Evolutionary conservation across 345 rosid species (phyloP).

Genomic region (Pistacia integerrima): DNA sequence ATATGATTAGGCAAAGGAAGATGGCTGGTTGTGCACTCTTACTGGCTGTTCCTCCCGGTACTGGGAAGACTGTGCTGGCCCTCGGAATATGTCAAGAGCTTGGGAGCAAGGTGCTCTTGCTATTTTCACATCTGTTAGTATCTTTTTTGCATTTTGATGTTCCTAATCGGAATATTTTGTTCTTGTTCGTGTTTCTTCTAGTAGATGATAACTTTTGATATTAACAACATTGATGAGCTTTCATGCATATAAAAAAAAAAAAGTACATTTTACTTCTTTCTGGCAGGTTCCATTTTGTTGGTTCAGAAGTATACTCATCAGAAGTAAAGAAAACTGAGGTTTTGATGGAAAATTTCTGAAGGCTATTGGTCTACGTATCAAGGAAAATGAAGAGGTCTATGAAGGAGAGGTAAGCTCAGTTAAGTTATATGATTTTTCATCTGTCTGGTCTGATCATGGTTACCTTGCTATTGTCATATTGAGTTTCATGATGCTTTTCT

Average conservation of each 20-base stretch:
- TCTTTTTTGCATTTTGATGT: too few relatives aligned
- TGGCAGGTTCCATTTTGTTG: constrained; percentile 97
- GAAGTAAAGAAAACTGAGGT: constrained; percentile 99
- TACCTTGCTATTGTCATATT: background rate
- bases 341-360: constrained; percentile 94
- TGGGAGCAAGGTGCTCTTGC: too few relatives aligned
- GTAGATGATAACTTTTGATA: background rate
- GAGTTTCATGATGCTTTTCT: constrained; percentile 23
- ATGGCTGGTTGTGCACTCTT: too few relatives aligned
- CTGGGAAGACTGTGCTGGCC: too few relatives aligned
- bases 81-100: too few relatives aligned
- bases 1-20: too few relatives aligned
- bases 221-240: background rate
- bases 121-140: too few relatives aligned
- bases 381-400: constrained; percentile 96
- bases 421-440: too few relatives aligned
- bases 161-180: too few relatives aligned
- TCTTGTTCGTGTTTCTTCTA: constrained; percentile 8
- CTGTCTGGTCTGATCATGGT: constrained; percentile 15
- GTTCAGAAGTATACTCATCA: too few relatives aligned
- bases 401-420: constrained; percentile 87
- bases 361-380: constrained; percentile 92
- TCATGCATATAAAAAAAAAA: background rate
- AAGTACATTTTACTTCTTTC: constrained; percentile 5
- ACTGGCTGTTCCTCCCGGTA: too few relatives aligned